Percentiles rank a stretch among this genome's conserved stretches.
Evolutionary conservation across 305 asterid species (phyloP).

Genomic region (Solanum hybrid): DNA sequence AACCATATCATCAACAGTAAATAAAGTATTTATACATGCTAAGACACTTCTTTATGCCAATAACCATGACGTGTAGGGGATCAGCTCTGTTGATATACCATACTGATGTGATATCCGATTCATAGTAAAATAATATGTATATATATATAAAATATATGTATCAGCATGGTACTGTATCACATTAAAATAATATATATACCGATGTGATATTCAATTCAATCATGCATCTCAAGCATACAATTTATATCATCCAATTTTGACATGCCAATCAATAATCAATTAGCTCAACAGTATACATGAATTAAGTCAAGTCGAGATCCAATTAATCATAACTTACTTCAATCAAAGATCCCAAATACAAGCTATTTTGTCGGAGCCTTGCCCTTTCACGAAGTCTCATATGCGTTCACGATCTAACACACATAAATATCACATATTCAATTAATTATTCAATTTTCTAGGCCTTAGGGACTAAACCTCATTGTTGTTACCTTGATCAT

Average conservation of each 20-base stretch:
- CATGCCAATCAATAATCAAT: no score
- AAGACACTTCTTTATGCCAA: not conserved
- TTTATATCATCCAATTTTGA: not conserved
- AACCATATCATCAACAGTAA: not conserved
- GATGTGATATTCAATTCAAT: not conserved
- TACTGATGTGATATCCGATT: not conserved
- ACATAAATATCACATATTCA: not conserved
- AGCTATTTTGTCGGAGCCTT: not conserved
- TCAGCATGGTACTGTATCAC: not conserved
- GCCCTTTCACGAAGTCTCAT: not conserved
- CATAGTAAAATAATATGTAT: not conserved
- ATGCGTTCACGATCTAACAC: not conserved
- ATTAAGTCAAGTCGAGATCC: not conserved
- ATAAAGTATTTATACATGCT: no score
- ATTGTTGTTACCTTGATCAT: not conserved
- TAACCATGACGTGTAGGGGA: not conserved
- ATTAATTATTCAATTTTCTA: not conserved
- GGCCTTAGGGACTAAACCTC: not conserved
- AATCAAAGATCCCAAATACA: not conserved
- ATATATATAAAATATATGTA: no score
- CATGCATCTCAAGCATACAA: not conserved
- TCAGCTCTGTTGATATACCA: not conserved
- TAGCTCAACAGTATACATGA: not conserved
- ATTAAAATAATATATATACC: not conserved
- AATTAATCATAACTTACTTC: not conserved